Conservation (phyloP, 2,329 filamentous ascomycete genomes). For the Sclerotinia borealis region DNA sequence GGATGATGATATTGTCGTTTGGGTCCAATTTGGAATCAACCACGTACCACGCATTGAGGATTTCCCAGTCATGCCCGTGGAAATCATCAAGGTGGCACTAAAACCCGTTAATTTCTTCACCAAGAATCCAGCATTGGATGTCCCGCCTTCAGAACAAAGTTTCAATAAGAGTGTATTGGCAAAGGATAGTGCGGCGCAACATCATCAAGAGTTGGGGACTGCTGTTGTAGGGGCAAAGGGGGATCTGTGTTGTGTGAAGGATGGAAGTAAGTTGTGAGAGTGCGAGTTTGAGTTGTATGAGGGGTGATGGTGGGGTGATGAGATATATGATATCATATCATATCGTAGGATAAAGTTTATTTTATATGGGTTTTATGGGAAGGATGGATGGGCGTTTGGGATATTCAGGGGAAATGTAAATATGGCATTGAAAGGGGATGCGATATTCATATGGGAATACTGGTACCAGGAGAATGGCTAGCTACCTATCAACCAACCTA, state of each 20-base stretch:
- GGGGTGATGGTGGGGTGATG: no score
- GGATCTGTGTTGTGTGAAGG: slow-evolving; percentile 9
- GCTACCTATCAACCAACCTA: background rate
- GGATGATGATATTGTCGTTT: slow-evolving; percentile 51
- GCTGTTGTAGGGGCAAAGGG: slow-evolving; percentile 6
- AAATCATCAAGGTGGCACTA: slow-evolving; percentile 44
- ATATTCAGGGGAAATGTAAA: background rate
- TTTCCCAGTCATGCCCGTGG: slow-evolving; percentile 63
- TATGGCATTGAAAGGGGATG: background rate
- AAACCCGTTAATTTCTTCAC: slow-evolving; percentile 49
- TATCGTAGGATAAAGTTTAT: background rate
- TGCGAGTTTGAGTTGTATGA: background rate
- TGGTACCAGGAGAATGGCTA: slow-evolving; percentile 14
- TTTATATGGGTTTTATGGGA: background rate
- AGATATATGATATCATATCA: no score
- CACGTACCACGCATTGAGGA: slow-evolving; percentile 60
- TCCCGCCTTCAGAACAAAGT: slow-evolving; percentile 41
- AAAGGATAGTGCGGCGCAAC: background rate
- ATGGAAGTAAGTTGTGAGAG: slow-evolving; percentile 8
- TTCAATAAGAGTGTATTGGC: slow-evolving; percentile 34
- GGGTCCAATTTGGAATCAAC: slow-evolving; percentile 55
- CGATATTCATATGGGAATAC: background rate
- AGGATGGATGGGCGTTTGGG: background rate
- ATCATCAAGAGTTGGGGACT: slow-evolving; percentile 1
- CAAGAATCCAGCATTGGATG: slow-evolving; percentile 45